phyloP scores from a whole-genome alignment of 306 rosid genomes.

The Fragaria ananassa region DNA sequence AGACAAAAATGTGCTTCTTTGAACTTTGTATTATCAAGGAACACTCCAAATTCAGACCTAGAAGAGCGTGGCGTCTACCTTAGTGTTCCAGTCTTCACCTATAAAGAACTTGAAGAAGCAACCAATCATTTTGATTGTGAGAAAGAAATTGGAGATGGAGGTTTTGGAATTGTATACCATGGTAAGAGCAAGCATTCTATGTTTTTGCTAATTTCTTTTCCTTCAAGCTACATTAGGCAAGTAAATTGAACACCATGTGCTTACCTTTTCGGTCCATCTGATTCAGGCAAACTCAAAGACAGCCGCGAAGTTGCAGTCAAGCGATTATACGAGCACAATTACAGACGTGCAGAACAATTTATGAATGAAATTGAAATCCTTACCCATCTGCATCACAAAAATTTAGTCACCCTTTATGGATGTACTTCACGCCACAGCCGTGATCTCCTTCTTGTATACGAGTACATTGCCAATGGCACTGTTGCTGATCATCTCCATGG shows the following conservation, averaged over 20 bases:
- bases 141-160: slow-evolving; percentile 63
- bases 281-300: slow-evolving; percentile 60
- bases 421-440: slow-evolving; percentile 61
- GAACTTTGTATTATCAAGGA: not conserved
- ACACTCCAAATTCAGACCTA: slow-evolving; percentile 23
- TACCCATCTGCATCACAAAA: slow-evolving; percentile 51
- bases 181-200: slow-evolving; percentile 33
- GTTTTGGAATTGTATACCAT: slow-evolving; percentile 57
- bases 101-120: slow-evolving; percentile 52
- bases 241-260: not conserved
- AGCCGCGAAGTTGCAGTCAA: slow-evolving; percentile 86
- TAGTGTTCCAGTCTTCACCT: slow-evolving; percentile 49
- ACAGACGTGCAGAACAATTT: slow-evolving; percentile 53
- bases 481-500: slow-evolving; percentile 79
- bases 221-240: not conserved
- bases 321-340: slow-evolving; percentile 57
- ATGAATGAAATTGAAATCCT: slow-evolving; percentile 60
- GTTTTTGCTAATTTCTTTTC: not conserved
- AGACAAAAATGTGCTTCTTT: slow-evolving; percentile 12
- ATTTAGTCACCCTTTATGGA: slow-evolving; percentile 71
- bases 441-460: slow-evolving; percentile 68
- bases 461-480: slow-evolving; percentile 69
- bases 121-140: slow-evolving; percentile 43
- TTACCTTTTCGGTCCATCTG: slow-evolving; percentile 9
- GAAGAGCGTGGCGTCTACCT: slow-evolving; percentile 32